Base-by-base conservation (phyloP, 83 land plant species). In the Picea abies region DNA sequence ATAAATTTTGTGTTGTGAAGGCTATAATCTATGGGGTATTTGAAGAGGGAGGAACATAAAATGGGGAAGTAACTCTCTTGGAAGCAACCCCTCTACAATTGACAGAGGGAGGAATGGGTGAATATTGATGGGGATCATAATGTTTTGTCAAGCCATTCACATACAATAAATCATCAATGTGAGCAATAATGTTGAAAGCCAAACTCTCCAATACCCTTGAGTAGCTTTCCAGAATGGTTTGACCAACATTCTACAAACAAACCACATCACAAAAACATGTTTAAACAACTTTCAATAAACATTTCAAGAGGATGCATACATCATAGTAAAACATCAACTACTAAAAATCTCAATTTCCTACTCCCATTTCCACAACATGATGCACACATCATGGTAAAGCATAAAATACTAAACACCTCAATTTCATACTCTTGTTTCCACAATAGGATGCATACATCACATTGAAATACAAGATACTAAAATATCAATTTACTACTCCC, bases 151-250 rank as follows among this genome's bases (percentile, higher is more conserved):
- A 29, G 85, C 87, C 91, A 83, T 92, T 90, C 65, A 89, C 96
- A 83, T 84, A 84, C 17, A 92, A 84, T 1, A 94, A 81, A 83
- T 94, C 94, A 80, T 94, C 93, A 15, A 94, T 91, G 15, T 92
- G 92, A 19, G 94, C 87, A 77, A 91, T 83, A 63, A 92, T 90
- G 47, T 92, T 94, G 81, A 80, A 94, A 26, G 96, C 94, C 39
- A 94, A 71, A 84, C 96, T 94, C 89, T 94, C 96, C 79, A 94
- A 72, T 4, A 94, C 92, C 83, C 94, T 90, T 1, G 96, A 94
- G 83, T 94, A 94, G 85, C 92, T 88, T 72, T 94, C 94, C 10
- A 94, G 75, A 32, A 94, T 92, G 22, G 96, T 86, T 29, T 90
- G 93, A 67, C 96, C 96, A 61, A 94, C 93, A 85, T 94, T 94